phyloP scores from a whole-genome alignment of 1,284 basidiomycete species.

The Cryptococcus sp. region DNA sequence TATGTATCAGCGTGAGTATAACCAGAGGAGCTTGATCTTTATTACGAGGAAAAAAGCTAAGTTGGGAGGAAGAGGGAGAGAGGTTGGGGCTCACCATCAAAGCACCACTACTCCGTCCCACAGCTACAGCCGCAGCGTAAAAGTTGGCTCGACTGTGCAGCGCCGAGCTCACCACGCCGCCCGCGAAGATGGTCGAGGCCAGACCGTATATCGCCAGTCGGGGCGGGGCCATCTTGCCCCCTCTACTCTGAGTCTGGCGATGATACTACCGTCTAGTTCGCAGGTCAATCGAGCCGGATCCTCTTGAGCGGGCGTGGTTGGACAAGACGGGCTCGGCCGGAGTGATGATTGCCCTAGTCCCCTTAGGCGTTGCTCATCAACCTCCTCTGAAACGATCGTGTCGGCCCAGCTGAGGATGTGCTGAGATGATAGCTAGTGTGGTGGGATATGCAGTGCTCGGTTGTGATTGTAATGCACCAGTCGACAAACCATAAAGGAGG shows the following conservation, averaged over 20 bases:
- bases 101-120: conserved; percentile 88
- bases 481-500: too few species aligned
- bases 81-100: conserved; percentile 67
- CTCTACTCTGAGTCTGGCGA: neutral
- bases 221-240: conserved; percentile 25
- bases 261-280: neutral
- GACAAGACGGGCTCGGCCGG: too few species aligned
- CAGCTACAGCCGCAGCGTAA: conserved; percentile 86
- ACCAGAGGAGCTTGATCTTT: neutral
- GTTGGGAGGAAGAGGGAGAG: neutral
- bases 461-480: too few species aligned
- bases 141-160: conserved; percentile 86
- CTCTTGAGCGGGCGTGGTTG: neutral
- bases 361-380: too few species aligned
- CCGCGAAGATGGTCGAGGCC: conserved; percentile 70
- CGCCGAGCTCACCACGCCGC: conserved; percentile 72
- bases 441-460: too few species aligned
- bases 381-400: too few species aligned
- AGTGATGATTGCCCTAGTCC: too few species aligned
- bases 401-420: too few species aligned
- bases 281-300: neutral
- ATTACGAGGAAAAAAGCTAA: neutral
- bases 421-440: too few species aligned
- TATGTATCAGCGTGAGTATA: neutral
- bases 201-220: conserved; percentile 67